phyloP scores from a whole-genome alignment of 2,329 filamentous ascomycete genomes.

The Truncatella angustata region DNA sequence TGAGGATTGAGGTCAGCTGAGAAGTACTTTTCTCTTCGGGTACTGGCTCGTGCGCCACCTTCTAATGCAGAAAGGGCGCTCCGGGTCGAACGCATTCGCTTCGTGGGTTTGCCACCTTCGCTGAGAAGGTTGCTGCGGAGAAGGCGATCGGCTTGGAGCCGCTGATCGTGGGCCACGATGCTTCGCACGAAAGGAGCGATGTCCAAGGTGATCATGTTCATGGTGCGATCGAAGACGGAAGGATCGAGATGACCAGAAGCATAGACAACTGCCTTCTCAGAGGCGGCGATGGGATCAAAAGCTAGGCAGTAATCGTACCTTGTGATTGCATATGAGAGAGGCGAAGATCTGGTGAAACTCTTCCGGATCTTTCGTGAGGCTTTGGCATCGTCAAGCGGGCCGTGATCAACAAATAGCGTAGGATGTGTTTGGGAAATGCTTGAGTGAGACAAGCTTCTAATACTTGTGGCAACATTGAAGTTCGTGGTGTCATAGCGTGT shows the following conservation, averaged over 20 bases:
- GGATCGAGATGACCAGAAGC: slow-evolving; percentile 52
- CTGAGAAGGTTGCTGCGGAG: slow-evolving; percentile 62
- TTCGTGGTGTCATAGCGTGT: slow-evolving; percentile 29
- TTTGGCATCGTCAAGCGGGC: slow-evolving; percentile 18
- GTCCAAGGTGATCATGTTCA: slow-evolving; percentile 67
- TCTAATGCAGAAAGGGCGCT: slow-evolving; percentile 76
- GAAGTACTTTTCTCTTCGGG: slow-evolving; percentile 73
- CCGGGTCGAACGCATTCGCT: slow-evolving; percentile 68
- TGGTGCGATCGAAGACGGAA: slow-evolving; percentile 74
- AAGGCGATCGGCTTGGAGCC: slow-evolving; percentile 65
- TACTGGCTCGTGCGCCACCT: slow-evolving; percentile 65
- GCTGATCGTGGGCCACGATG: slow-evolving; percentile 75
- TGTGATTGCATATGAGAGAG: slow-evolving; percentile 29
- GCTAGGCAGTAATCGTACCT: slow-evolving; percentile 56
- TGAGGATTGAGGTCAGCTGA: slow-evolving; percentile 56
- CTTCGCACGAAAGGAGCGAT: slow-evolving; percentile 86
- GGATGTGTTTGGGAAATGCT: slow-evolving; percentile 9
- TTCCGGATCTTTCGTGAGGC: slow-evolving; percentile 32
- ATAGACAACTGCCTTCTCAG: slow-evolving; percentile 38
- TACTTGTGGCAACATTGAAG: slow-evolving; percentile 27
- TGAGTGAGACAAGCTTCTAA: slow-evolving; percentile 32
- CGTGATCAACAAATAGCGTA: not conserved
- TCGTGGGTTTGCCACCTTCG: slow-evolving; percentile 53
- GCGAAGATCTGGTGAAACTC: slow-evolving; percentile 28
- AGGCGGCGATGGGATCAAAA: slow-evolving; percentile 58